A percentile compares a stretch with the other conserved stretches of the same genome.
Conservation (phyloP, 2,329 filamentous ascomycete species). For the Blastomyces percursus region DNA sequence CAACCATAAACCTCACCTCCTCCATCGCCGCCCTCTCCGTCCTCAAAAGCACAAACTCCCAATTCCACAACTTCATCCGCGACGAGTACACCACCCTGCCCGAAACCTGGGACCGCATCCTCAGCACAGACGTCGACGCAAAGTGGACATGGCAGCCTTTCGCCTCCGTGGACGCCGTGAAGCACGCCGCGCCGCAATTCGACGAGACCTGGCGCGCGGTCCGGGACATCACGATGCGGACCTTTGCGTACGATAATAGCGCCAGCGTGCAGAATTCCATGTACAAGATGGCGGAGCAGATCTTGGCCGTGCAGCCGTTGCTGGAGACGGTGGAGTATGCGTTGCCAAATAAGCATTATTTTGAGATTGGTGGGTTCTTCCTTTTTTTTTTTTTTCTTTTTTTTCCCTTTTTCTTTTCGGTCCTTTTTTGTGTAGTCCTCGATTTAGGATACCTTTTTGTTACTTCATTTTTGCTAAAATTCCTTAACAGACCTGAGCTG, state of each 20-base stretch:
- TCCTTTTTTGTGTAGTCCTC: no score
- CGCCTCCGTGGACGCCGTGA: constrained; percentile 54
- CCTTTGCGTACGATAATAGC: constrained; percentile 80
- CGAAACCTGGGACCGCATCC: constrained; percentile 89
- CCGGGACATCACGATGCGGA: constrained; percentile 76
- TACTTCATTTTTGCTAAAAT: no score
- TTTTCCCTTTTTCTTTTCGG: no score
- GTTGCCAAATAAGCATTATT: constrained; percentile 97
- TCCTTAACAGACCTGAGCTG: constrained; percentile 65
- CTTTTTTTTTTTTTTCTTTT: neutral
- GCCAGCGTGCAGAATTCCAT: constrained; percentile 94
- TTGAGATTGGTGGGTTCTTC: constrained; percentile 57
- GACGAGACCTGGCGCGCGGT: constrained; percentile 67
- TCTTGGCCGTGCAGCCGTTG: constrained; percentile 62
- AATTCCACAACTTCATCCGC: constrained; percentile 86
- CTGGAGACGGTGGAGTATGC: constrained; percentile 67
- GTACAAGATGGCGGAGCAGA: constrained; percentile 95
- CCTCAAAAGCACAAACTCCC: constrained; percentile 90
- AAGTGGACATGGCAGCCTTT: constrained; percentile 78
- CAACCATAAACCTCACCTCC: constrained; percentile 59
- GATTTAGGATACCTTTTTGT: no score
- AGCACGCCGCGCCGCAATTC: constrained; percentile 54
- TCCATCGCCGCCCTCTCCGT: constrained; percentile 74
- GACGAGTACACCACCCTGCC: constrained; percentile 87
- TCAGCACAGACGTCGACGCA: constrained; percentile 85